A percentile compares a stretch with the other conserved stretches of the same genome.
Evolutionary conservation across 345 rosid species (phyloP).

Genomic region (Gossypium rotundifolium): DNA sequence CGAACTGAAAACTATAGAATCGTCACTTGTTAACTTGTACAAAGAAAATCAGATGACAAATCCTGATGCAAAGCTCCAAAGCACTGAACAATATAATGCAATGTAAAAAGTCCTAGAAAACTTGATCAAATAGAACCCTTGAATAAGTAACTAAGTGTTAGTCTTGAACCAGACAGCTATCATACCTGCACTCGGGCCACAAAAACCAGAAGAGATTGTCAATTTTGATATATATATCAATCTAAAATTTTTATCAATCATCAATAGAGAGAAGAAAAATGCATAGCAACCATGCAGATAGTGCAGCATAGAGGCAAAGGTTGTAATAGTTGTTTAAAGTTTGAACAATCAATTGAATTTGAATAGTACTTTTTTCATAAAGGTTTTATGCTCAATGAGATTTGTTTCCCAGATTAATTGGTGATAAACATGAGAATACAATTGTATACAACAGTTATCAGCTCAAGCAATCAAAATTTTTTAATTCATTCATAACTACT

Average conservation of each 20-base stretch:
- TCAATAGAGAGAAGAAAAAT: neutral
- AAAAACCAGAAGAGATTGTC: slow-evolving; percentile 22
- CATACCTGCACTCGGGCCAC: slow-evolving; percentile 46
- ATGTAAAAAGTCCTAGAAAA: slow-evolving; percentile 22
- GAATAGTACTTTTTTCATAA: too few species aligned
- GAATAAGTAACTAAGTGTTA: slow-evolving; percentile 25
- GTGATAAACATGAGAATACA: neutral
- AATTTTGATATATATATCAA: slow-evolving; percentile 1
- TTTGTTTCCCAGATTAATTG: neutral
- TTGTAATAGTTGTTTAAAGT: neutral
- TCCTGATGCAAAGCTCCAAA: slow-evolving; percentile 34
- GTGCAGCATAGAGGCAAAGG: neutral
- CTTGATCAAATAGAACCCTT: slow-evolving; percentile 24
- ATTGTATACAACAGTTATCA: neutral
- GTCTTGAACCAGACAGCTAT: slow-evolving; percentile 22
- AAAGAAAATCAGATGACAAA: slow-evolving; percentile 24
- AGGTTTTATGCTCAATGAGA: neutral
- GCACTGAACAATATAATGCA: slow-evolving; percentile 18
- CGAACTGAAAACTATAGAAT: slow-evolving; percentile 34
- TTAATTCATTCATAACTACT: neutral
- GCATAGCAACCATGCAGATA: neutral
- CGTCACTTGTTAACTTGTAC: slow-evolving; percentile 26
- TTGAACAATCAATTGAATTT: neutral
- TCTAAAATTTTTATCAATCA: neutral
- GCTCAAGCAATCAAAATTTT: neutral